A percentile compares a stretch with the other conserved stretches of the same genome.
phyloP scores from a whole-genome alignment of 2,329 filamentous ascomycete species.

The Curvularia sp. region DNA sequence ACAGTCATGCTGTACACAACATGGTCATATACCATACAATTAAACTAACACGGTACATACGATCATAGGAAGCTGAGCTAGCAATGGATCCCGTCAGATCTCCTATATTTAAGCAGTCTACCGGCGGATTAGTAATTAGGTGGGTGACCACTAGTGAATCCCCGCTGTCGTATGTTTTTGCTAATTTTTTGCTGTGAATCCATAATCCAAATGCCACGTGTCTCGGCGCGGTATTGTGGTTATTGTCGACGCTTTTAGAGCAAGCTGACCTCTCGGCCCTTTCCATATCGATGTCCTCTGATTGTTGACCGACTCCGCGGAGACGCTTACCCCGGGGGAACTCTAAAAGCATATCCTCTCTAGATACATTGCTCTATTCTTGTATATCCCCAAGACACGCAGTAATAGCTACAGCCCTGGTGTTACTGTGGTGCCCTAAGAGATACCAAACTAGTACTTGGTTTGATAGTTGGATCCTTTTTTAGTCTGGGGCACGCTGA shows the following conservation, averaged over 20 bases:
- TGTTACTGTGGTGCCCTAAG: not conserved
- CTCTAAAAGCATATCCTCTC: not conserved
- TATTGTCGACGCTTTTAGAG: not conserved
- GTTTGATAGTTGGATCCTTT: conserved; percentile 5
- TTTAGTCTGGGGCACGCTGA: conserved; percentile 8
- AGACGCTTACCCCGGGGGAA: not conserved
- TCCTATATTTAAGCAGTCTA: not conserved
- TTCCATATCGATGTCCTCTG: not conserved
- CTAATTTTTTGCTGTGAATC: too few species aligned
- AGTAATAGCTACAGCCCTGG: not conserved
- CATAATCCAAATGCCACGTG: not conserved
- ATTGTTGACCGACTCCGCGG: not conserved
- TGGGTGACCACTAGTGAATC: too few species aligned
- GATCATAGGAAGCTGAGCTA: not conserved
- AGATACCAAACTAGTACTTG: conserved; percentile 1
- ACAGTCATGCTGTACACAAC: too few species aligned
- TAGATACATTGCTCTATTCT: not conserved
- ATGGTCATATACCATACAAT: too few species aligned
- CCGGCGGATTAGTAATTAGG: too few species aligned
- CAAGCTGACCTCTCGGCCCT: not conserved
- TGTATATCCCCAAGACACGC: not conserved
- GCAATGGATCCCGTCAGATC: not conserved
- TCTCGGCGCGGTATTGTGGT: not conserved
- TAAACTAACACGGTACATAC: not conserved
- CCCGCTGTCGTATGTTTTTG: not conserved